A percentile compares a stretch with the other conserved stretches of the same genome.
Evolutionary conservation across 179 eudicot genomes (phyloP).

Genomic region (Corrigiola litoralis): DNA sequence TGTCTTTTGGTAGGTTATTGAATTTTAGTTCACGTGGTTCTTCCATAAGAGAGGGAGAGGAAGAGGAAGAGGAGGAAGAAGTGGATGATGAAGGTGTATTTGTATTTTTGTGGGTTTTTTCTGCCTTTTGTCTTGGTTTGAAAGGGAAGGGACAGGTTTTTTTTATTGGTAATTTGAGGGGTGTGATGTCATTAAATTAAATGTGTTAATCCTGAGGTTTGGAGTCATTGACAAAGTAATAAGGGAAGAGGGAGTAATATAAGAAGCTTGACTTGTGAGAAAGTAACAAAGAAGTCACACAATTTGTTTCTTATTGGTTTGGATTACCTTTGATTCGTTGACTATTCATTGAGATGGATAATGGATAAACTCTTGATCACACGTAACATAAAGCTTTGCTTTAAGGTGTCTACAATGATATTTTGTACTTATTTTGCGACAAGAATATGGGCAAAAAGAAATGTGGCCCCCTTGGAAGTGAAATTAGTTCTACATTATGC

Average conservation of each 20-base stretch:
- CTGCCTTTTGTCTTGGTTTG: constrained; percentile 7
- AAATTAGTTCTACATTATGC: constrained; percentile 2
- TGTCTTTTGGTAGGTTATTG: constrained; percentile 30
- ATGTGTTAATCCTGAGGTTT: constrained; percentile 7
- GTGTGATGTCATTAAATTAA: neutral
- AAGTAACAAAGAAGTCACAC: constrained; percentile 14
- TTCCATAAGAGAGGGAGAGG: constrained; percentile 16
- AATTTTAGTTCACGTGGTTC: constrained; percentile 4
- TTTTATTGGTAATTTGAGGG: neutral
- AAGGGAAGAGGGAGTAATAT: neutral
- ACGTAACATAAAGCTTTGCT: constrained; percentile 20
- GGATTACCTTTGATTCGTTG: constrained; percentile 23
- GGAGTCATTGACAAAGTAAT: constrained; percentile 1
- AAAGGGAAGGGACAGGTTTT: constrained; percentile 11
- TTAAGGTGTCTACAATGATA: neutral
- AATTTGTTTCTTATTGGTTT: constrained; percentile 24
- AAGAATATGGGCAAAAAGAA: neutral
- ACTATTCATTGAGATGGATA: constrained; percentile 18
- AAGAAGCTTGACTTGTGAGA: constrained; percentile 29
- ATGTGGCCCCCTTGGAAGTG: neutral
- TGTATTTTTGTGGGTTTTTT: constrained; percentile 8
- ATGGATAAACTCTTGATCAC: constrained; percentile 26
- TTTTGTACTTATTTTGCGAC: neutral
- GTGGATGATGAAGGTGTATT: constrained; percentile 12
- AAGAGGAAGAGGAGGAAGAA: neutral